Conservation (phyloP, 768 basidiomycete species). For the Coprinopsis sp. region DNA sequence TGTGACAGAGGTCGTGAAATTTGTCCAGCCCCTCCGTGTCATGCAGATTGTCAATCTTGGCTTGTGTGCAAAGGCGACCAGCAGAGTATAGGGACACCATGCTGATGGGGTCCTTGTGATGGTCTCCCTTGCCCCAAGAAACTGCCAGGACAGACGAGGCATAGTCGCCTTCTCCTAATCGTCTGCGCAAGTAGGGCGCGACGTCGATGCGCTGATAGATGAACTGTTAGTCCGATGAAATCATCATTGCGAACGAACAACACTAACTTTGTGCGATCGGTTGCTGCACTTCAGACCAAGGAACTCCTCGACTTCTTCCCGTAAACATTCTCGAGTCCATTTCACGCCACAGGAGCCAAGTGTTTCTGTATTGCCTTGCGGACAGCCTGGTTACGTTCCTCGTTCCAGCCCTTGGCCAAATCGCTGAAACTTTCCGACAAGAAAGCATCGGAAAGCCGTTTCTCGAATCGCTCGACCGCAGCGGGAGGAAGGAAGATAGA, state of each 20-base stretch:
- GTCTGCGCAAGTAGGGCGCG: slow-evolving; percentile 61
- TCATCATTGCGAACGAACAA: background rate
- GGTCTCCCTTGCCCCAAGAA: slow-evolving; percentile 95
- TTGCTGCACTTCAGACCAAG: slow-evolving; percentile 65
- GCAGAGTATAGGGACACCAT: slow-evolving; percentile 83
- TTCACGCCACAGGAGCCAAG: slow-evolving; percentile 77
- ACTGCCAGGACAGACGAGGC: slow-evolving; percentile 80
- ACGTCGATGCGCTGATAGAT: slow-evolving; percentile 72
- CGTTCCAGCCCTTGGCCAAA: slow-evolving; percentile 88
- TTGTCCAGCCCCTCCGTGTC: slow-evolving; percentile 65
- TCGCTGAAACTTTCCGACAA: slow-evolving; percentile 82
- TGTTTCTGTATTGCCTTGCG: slow-evolving; percentile 75
- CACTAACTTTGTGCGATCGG: slow-evolving; percentile 63
- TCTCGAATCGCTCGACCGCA: slow-evolving; percentile 63
- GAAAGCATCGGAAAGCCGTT: slow-evolving; percentile 75
- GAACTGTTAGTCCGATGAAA: slow-evolving; percentile 6
- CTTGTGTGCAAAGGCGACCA: slow-evolving; percentile 89
- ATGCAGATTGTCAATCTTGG: slow-evolving; percentile 82
- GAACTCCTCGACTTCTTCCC: slow-evolving; percentile 86
- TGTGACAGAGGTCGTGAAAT: slow-evolving; percentile 77
- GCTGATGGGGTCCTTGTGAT: slow-evolving; percentile 83
- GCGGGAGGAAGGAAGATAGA: slow-evolving; percentile 62
- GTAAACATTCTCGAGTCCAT: slow-evolving; percentile 84
- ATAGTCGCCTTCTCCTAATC: slow-evolving; percentile 65
- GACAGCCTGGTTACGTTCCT: slow-evolving; percentile 72